Conservation (phyloP, 192 early-diverging fungal genomes). For the Helicostylum pulchrum region DNA sequence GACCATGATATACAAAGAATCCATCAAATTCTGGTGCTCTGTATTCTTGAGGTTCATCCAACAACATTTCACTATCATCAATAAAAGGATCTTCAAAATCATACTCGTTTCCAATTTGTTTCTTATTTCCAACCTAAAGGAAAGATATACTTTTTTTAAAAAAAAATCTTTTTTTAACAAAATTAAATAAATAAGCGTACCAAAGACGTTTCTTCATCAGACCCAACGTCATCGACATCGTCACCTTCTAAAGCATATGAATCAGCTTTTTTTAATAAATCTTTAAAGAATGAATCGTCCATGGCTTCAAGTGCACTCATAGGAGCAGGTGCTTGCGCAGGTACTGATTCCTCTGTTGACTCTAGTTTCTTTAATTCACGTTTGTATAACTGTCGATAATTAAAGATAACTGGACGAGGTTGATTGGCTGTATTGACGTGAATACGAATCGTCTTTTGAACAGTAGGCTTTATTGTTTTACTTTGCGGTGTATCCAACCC, state of each 20-base stretch:
- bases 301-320: background rate
- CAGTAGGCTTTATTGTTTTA: background rate
- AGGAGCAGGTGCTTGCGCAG: background rate
- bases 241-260: background rate
- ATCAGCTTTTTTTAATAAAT: background rate
- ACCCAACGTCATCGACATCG: constrained; percentile 10
- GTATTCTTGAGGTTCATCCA: constrained; percentile 30
- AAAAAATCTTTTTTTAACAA: too few relatives aligned
- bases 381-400: constrained; percentile 2
- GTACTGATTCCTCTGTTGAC: background rate
- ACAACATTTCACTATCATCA: constrained; percentile 56
- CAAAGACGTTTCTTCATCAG: constrained; percentile 13
- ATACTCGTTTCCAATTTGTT: constrained; percentile 36
- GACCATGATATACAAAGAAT: constrained; percentile 51
- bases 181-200: background rate
- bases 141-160: too few relatives aligned
- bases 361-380: constrained; percentile 2
- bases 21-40: constrained; percentile 36
- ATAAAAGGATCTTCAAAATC: constrained; percentile 58
- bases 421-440: background rate
- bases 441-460: background rate
- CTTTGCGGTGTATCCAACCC: background rate
- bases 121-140: background rate
- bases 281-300: background rate
- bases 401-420: background rate